Conservation (phyloP, 2,329 filamentous ascomycete species). For the Fusarium pilosicola region DNA sequence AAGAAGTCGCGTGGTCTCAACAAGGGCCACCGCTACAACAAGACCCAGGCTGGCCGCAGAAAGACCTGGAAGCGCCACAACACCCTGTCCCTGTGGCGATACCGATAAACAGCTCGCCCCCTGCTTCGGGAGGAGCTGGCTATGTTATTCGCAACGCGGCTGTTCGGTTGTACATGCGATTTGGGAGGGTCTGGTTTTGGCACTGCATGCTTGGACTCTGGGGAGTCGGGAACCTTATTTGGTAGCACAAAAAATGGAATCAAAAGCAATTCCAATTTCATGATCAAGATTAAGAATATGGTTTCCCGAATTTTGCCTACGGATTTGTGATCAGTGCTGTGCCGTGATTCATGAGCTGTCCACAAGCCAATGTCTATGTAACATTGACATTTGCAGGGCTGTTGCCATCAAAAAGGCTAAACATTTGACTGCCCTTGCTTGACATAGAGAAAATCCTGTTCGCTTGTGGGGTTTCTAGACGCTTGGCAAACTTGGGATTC, state of each 20-base stretch:
- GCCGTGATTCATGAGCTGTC: neutral
- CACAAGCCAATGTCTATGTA: too few species aligned
- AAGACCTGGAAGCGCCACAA: slow-evolving; percentile 99
- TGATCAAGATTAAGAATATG: slow-evolving; percentile 40
- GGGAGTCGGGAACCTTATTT: slow-evolving; percentile 47
- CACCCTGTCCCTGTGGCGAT: slow-evolving; percentile 98
- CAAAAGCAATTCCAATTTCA: slow-evolving; percentile 44
- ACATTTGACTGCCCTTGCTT: neutral
- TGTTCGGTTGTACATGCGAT: slow-evolving; percentile 31
- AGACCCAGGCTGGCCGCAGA: slow-evolving; percentile 94
- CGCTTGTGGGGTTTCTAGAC: neutral
- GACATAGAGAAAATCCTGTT: neutral
- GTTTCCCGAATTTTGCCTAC: slow-evolving; percentile 33
- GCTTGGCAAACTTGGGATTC: neutral
- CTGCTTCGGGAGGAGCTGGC: slow-evolving; percentile 5
- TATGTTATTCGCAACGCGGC: slow-evolving; percentile 15
- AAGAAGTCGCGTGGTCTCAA: slow-evolving; percentile 99
- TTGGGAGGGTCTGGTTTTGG: slow-evolving; percentile 46
- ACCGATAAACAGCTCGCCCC: slow-evolving; percentile 72
- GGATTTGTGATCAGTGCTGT: neutral
- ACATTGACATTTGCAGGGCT: neutral
- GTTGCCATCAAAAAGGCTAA: neutral
- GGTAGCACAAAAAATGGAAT: slow-evolving; percentile 49
- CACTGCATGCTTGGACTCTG: slow-evolving; percentile 47
- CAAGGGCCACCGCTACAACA: slow-evolving; percentile 99